Percentiles rank a stretch among this genome's conserved stretches.
Conservation (phyloP, 1,139 yeast genomes). For the Yamadazyma dushanensis region DNA sequence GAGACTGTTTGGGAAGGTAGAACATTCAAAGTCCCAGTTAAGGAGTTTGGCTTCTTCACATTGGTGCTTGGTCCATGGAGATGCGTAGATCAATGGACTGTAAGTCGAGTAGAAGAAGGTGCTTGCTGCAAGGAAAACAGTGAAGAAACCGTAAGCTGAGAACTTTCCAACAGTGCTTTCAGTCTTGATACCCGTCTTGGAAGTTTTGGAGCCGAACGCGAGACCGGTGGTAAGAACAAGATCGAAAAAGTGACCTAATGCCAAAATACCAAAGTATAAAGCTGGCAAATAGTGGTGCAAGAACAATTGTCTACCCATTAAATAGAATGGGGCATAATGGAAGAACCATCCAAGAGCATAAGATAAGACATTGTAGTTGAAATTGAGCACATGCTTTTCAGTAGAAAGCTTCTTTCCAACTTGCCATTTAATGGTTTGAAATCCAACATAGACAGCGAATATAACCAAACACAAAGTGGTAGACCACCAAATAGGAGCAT, state of each 20-base stretch:
- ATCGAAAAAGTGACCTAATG: conserved; percentile 81
- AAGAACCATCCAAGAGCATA: conserved; percentile 79
- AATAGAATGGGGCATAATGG: conserved; percentile 84
- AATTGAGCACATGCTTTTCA: conserved; percentile 62
- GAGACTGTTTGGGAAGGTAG: conserved; percentile 42
- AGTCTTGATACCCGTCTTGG: conserved; percentile 30
- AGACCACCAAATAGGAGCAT: conserved; percentile 89
- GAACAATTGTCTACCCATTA: conserved; percentile 93
- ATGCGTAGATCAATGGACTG: conserved; percentile 76
- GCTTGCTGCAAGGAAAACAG: conserved; percentile 49
- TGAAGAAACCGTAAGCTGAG: conserved; percentile 45
- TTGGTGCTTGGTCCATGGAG: conserved; percentile 72
- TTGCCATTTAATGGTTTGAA: conserved; percentile 78
- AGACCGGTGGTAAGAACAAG: conserved; percentile 39
- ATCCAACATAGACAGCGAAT: conserved; percentile 52
- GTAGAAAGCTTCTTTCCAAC: conserved; percentile 50
- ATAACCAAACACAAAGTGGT: conserved; percentile 58
- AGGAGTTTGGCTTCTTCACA: conserved; percentile 66
- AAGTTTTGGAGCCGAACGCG: conserved; percentile 26
- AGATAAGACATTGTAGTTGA: conserved; percentile 67
- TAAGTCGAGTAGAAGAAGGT: conserved; percentile 60
- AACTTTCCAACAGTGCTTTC: conserved; percentile 21
- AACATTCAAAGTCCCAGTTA: conserved; percentile 88
- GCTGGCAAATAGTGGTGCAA: conserved; percentile 93
- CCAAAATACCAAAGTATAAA: conserved; percentile 82